Evolutionary conservation across 441 rosid species (phyloP).

Genomic region (Gossypium davidsonii): DNA sequence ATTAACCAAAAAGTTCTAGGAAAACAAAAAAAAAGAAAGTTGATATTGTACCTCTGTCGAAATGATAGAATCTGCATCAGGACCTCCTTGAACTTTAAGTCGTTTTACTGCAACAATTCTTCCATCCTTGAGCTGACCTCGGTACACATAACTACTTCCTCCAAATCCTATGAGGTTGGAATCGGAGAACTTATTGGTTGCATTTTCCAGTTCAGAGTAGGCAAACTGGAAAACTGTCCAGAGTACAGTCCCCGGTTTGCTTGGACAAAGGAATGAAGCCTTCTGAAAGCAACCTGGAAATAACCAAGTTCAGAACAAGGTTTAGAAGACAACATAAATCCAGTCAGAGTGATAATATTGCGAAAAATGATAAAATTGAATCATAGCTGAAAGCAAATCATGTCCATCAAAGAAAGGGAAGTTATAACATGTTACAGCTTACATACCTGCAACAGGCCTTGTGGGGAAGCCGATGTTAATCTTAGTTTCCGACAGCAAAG

Average conservation of each 20-base stretch:
- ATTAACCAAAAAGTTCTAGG: not conserved
- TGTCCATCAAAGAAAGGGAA: slow-evolving; percentile 4
- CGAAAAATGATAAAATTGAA: too few species aligned
- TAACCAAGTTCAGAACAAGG: not conserved
- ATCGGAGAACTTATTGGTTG: slow-evolving; percentile 68
- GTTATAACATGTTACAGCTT: not conserved
- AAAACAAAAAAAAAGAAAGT: not conserved
- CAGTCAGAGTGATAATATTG: not conserved
- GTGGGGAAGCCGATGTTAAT: slow-evolving; percentile 33
- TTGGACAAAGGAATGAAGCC: slow-evolving; percentile 40
- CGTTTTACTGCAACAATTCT: slow-evolving; percentile 78
- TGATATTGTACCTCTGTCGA: slow-evolving; percentile 56
- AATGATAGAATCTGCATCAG: slow-evolving; percentile 53
- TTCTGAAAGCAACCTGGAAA: slow-evolving; percentile 62
- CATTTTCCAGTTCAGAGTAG: slow-evolving; percentile 62
- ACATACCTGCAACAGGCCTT: slow-evolving; percentile 39
- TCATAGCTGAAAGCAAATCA: not conserved
- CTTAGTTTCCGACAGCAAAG: slow-evolving; percentile 39
- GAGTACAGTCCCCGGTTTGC: slow-evolving; percentile 42
- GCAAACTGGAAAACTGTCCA: slow-evolving; percentile 62
- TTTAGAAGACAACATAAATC: not conserved
- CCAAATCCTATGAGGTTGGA: slow-evolving; percentile 75
- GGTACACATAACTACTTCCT: slow-evolving; percentile 82
- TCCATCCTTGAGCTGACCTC: slow-evolving; percentile 77
- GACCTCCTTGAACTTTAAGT: slow-evolving; percentile 52